A percentile compares a stretch with the other conserved stretches of the same genome.
phyloP scores from a whole-genome alignment of 2,329 filamentous ascomycete genomes.

The Arthrobotrys sinensis region DNA sequence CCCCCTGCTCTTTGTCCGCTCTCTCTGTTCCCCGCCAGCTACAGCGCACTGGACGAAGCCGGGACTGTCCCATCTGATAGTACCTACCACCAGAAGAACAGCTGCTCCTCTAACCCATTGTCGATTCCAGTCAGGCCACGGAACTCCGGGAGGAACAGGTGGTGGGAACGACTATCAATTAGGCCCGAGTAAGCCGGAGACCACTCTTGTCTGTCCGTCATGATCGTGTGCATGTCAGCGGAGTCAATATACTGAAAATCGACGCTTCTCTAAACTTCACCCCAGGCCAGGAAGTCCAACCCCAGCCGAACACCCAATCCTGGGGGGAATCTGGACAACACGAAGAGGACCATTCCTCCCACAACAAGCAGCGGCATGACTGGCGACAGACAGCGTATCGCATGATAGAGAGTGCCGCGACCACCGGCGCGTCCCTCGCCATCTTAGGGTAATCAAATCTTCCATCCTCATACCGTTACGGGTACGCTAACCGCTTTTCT shows the following conservation, averaged over 20 bases:
- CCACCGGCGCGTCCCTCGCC: slow-evolving; percentile 81
- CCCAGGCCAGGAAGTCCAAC: slow-evolving; percentile 62
- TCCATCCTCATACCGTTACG: neutral
- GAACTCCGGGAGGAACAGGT: slow-evolving; percentile 46
- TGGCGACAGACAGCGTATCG: slow-evolving; percentile 70
- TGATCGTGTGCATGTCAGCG: slow-evolving; percentile 14
- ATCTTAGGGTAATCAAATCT: slow-evolving; percentile 75
- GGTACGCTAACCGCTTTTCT: neutral
- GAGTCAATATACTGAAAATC: slow-evolving; percentile 32
- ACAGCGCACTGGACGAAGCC: neutral
- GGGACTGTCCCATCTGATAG: neutral
- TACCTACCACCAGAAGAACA: neutral
- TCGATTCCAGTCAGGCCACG: slow-evolving; percentile 50
- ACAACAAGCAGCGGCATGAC: slow-evolving; percentile 13
- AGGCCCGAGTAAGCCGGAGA: slow-evolving; percentile 61
- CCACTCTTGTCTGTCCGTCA: slow-evolving; percentile 13
- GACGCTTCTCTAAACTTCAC: slow-evolving; percentile 27
- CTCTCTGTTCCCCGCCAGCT: slow-evolving; percentile 9
- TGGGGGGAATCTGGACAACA: slow-evolving; percentile 50
- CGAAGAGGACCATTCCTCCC: slow-evolving; percentile 16
- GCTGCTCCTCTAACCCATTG: slow-evolving; percentile 1
- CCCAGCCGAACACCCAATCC: slow-evolving; percentile 63
- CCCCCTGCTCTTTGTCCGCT: slow-evolving; percentile 11
- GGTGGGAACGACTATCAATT: slow-evolving; percentile 64
- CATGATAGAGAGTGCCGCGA: slow-evolving; percentile 81